phyloP scores from a whole-genome alignment of 2,329 filamentous ascomycete genomes.

The Neonectria magnoliae region DNA sequence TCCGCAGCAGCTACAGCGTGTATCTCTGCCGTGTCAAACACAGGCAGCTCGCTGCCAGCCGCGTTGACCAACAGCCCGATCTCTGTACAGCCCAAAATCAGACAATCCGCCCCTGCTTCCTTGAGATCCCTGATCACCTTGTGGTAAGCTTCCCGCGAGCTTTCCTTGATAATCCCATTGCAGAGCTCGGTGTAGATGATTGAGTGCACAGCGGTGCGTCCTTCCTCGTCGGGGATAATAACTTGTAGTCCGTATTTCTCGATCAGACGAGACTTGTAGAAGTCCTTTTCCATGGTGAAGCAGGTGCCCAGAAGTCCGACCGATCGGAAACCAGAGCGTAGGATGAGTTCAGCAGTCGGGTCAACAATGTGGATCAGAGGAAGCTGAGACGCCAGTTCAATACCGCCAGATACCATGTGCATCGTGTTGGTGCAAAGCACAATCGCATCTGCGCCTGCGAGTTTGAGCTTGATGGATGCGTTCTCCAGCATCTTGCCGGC shows the following conservation, averaged over 20 bases:
- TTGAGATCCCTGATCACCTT: constrained; percentile 24
- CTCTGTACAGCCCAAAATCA: constrained; percentile 42
- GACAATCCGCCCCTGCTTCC: constrained; percentile 28
- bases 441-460: constrained; percentile 36
- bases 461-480: constrained; percentile 26
- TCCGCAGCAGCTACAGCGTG: constrained; percentile 39
- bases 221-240: constrained; percentile 20
- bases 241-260: constrained; percentile 25
- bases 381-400: constrained; percentile 19
- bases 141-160: constrained; percentile 26
- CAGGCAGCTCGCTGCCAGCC: constrained; percentile 20
- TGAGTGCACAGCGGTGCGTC: constrained; percentile 20
- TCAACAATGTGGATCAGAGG: constrained; percentile 42
- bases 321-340: constrained; percentile 20
- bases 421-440: constrained; percentile 42
- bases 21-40: constrained; percentile 40
- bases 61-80: constrained; percentile 35
- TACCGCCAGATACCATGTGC: constrained; percentile 32
- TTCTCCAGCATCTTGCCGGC: constrained; percentile 28
- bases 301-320: constrained; percentile 36
- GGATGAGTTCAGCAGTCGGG: constrained; percentile 31
- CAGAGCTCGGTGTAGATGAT: constrained; percentile 39
- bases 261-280: constrained; percentile 31
- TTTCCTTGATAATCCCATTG: constrained; percentile 29
- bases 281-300: constrained; percentile 41